Evolutionary conservation across 345 rosid genomes (phyloP).

Genomic region (Murraya koenigii): DNA sequence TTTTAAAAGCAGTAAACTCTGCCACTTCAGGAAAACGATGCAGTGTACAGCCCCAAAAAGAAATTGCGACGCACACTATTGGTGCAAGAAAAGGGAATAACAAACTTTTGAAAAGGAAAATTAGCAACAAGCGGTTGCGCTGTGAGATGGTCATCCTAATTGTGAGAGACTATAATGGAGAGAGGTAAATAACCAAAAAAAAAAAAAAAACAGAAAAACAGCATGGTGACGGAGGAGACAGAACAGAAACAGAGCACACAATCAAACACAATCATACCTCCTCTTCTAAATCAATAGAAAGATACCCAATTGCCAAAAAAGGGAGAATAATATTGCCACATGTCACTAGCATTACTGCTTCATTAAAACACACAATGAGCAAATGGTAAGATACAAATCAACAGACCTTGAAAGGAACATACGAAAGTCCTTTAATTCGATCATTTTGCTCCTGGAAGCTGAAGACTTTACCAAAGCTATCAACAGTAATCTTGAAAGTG

Average conservation of each 20-base stretch:
- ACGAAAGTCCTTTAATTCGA: constrained; percentile 56
- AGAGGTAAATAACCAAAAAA: background rate
- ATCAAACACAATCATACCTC: background rate
- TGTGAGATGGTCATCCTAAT: background rate
- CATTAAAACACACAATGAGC: no score
- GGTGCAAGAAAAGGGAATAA: background rate
- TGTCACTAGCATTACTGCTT: no score
- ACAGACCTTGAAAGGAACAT: constrained; percentile 71
- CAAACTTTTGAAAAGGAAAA: background rate
- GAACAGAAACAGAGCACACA: background rate
- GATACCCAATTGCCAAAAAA: no score
- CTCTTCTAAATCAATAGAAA: background rate
- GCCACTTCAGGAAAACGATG: background rate
- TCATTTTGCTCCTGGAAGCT: constrained; percentile 77
- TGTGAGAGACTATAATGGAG: background rate
- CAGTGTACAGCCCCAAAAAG: background rate
- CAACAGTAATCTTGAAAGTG: constrained; percentile 74
- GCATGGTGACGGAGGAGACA: background rate
- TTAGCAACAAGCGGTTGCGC: background rate
- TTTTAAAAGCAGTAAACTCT: background rate
- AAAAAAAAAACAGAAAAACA: background rate
- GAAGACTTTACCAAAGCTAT: constrained; percentile 74
- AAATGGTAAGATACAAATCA: no score
- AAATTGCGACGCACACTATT: background rate
- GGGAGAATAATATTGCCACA: no score